Conservation (phyloP, 208 protist genomes). For the Acanthamoeba lenticulata region DNA sequence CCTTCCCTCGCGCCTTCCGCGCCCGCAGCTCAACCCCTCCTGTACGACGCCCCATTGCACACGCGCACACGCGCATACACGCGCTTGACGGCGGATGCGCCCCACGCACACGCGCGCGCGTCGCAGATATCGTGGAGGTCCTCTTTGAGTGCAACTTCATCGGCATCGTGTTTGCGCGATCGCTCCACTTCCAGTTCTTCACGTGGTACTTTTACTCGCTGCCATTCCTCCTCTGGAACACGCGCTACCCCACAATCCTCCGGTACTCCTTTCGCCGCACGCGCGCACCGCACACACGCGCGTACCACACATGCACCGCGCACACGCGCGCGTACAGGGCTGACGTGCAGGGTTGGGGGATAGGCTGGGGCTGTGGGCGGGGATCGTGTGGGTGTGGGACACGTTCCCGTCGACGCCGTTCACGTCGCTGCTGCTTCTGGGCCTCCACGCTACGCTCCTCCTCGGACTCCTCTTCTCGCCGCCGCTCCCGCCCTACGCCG, state of each 20-base stretch:
- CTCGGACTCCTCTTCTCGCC: slow-evolving; percentile 34
- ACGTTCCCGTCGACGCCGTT: slow-evolving; percentile 78
- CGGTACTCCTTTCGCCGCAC: not conserved
- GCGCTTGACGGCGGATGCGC: not conserved
- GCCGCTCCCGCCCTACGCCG: not conserved
- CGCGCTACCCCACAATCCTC: slow-evolving; percentile 63
- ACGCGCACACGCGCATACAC: no score
- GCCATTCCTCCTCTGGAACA: slow-evolving; percentile 84
- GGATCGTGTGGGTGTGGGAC: slow-evolving; percentile 78
- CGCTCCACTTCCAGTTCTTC: slow-evolving; percentile 92
- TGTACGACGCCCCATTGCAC: no score
- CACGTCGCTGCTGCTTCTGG: slow-evolving; percentile 47
- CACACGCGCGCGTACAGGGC: not conserved
- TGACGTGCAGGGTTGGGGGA: not conserved
- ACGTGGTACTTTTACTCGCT: slow-evolving; percentile 89
- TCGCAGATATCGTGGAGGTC: slow-evolving; percentile 74
- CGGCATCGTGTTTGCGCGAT: slow-evolving; percentile 87
- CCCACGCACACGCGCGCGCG: not conserved
- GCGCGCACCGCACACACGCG: not conserved
- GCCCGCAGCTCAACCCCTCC: not conserved
- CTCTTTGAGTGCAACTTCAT: slow-evolving; percentile 88
- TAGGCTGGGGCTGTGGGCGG: slow-evolving; percentile 61
- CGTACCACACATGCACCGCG: no score
- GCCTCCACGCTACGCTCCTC: slow-evolving; percentile 34
- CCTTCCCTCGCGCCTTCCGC: not conserved